Evolutionary conservation across 208 protist genomes (phyloP), one percentile per base, ranked within the genome.

Genomic region (Acanthamoeba healyi): DNA sequence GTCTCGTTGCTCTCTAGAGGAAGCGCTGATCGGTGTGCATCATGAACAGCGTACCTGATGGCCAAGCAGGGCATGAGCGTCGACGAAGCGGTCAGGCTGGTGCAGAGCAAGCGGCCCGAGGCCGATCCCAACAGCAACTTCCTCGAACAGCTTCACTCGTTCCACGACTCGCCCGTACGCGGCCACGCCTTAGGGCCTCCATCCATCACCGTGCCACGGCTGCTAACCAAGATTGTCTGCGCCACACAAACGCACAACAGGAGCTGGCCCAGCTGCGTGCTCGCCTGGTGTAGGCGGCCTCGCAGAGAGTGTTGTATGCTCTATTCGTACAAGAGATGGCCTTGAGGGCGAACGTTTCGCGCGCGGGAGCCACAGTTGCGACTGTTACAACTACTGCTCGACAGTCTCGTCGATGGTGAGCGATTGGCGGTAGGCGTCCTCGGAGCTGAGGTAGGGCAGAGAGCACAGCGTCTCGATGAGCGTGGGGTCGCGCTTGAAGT

Each of bases 21-120:
- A n/a, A n/a, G n/a, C n/a, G n/a, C n/a, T n/a, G n/a, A n/a, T n/a
- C n/a, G n/a, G n/a, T n/a, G n/a, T n/a, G n/a, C n/a, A n/a, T n/a
- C n/a, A n/a, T n/a, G n/a, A n/a, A n/a, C 42, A 51, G 84, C 84
- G 15, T 72, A 91, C 54, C 0, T 91, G 34, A 91, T 91, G 84
- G 36, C 54, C 32, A 91, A 72, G 54, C 32, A 42, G n/a, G 84
- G 56, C 34, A 6, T 74, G 22, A 29, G 24, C 34, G 38, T 72
- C 24, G 58, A 91, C 9, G 84, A 91, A 10, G 84, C 84, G 24
- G 26, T 91, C n/a, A 22, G 2, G 9, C 15, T 72, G 19, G 36
- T 91, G 56, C 49, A 72, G 22, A 3, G 5, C 19, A 44, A 72
- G 38, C 49, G 84, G 6, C 84, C 84, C 15, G 58, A 74, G 36